These are phyloP conservation scores for Austroboletus niveus DNA, from an alignment of 1,284 basidiomycete species.

Conservation along the genomic window DNA sequence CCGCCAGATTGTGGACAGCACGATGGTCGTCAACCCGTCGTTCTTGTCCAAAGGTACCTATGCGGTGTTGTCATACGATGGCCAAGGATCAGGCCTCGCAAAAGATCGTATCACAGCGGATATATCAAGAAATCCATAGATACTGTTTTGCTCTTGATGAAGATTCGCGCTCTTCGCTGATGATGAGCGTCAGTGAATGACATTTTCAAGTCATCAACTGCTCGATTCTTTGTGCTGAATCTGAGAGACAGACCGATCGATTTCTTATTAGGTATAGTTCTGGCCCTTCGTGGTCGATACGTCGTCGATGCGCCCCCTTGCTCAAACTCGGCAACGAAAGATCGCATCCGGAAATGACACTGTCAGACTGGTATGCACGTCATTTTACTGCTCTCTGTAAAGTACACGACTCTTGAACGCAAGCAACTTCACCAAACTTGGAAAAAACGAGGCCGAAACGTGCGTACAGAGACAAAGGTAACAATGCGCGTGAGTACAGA, in stretches of 20 bases:
- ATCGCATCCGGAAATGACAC: no score
- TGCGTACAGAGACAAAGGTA: neutral
- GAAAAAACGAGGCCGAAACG: neutral
- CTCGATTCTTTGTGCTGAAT: no score
- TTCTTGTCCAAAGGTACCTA: constrained; percentile 60
- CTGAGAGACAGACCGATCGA: no score
- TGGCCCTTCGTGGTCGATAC: no score
- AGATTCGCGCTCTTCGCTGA: neutral
- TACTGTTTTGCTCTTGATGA: neutral
- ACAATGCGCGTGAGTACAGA: neutral
- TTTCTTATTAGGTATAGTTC: no score
- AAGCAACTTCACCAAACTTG: neutral
- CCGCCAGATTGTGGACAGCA: constrained; percentile 60
- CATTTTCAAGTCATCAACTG: neutral
- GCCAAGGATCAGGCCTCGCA: constrained; percentile 30
- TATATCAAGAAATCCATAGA: constrained; percentile 29
- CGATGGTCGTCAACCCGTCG: constrained; percentile 71
- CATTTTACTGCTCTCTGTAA: neutral
- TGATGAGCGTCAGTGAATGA: neutral
- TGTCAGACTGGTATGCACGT: neutral
- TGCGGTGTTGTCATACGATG: constrained; percentile 42
- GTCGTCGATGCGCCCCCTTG: no score
- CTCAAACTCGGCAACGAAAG: no score
- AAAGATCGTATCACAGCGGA: constrained; percentile 37
- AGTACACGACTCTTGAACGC: neutral